phyloP scores from a whole-genome alignment of 116 monocot species.

The Phalaenopsis hybrid region DNA sequence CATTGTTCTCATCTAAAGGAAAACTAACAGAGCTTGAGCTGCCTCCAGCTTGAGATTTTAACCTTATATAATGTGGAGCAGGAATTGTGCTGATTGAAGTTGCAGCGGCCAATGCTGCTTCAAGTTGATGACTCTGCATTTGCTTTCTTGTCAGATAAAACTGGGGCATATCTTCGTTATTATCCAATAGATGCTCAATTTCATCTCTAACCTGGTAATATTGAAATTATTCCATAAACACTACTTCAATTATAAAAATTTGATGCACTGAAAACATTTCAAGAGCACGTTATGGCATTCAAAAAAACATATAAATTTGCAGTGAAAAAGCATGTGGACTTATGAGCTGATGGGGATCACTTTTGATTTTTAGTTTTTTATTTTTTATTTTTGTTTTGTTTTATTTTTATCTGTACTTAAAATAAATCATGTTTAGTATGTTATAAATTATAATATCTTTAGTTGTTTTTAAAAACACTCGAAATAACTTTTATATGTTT shows the following conservation, averaged over 20 bases:
- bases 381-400: too few relatives aligned
- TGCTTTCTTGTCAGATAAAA: conserved; percentile 82
- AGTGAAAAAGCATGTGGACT: not conserved
- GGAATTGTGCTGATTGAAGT: conserved; percentile 46
- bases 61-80: conserved; percentile 37
- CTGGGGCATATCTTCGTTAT: conserved; percentile 82
- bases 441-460: too few relatives aligned
- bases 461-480: too few relatives aligned
- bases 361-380: too few relatives aligned
- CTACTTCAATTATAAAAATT: not conserved
- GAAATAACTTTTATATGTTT: too few relatives aligned
- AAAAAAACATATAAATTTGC: not conserved
- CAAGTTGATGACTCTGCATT: conserved; percentile 55
- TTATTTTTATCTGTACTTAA: too few relatives aligned
- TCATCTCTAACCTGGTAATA: conserved; percentile 83
- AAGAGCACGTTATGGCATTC: not conserved
- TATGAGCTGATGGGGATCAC: too few relatives aligned
- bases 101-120: conserved; percentile 47
- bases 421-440: too few relatives aligned
- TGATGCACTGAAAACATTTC: not conserved
- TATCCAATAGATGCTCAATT: conserved; percentile 90
- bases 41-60: conserved; percentile 29
- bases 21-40: conserved; percentile 53
- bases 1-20: conserved; percentile 67
- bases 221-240: not conserved